Evolutionary conservation across 2,329 filamentous ascomycete species (phyloP), one percentile per base, ranked within the genome.

Genomic region (Nannizziopsis barbatae): DNA sequence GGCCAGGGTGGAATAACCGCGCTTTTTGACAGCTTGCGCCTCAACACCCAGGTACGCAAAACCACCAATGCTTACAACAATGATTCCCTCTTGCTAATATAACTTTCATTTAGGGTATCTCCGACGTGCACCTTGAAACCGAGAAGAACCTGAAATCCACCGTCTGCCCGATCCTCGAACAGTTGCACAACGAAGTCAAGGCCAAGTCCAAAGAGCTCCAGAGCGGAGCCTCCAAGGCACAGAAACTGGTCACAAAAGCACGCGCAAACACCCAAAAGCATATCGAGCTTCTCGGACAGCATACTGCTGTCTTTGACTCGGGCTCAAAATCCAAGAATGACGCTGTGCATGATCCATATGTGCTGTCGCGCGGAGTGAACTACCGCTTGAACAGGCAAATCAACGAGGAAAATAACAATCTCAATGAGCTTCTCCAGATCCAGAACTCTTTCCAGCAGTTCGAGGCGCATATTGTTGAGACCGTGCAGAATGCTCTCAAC

Each of bases 161-260:
- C 11, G 84, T 96, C 27, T 75, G 95, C 15, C 92, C 90, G 33
- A 82, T 90, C 54, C 82, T 98, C 62, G 86, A 93, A 59, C 84
- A 88, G 45, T 75, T 98, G 42, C 89, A 96, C 71, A 83, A 86
- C 65, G 92, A 96, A 66, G 92, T 98, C 74, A 98, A 96, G 76
- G 81, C 84, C 71, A 96, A 96, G 73, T 76, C 79, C 54, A 96
- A 96, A 73, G 89, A 95, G 68, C 76, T 98, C 43, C 75, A 78
- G 38, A 76, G 80, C 53, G 89, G 90, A 7, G 86, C 85, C 17
- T 77, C 81, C 52, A 95, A 93, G 73, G 79, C 82, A 12, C 80
- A 85, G 56, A 98, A 96, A 71, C 80, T 86, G 44, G 88, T 98
- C 17, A 87, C 95, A 53, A 95, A 94, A 72, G 81, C 86, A 7